Conservation (phyloP, 306 rosid species). For the Arachis stenosperma region DNA sequence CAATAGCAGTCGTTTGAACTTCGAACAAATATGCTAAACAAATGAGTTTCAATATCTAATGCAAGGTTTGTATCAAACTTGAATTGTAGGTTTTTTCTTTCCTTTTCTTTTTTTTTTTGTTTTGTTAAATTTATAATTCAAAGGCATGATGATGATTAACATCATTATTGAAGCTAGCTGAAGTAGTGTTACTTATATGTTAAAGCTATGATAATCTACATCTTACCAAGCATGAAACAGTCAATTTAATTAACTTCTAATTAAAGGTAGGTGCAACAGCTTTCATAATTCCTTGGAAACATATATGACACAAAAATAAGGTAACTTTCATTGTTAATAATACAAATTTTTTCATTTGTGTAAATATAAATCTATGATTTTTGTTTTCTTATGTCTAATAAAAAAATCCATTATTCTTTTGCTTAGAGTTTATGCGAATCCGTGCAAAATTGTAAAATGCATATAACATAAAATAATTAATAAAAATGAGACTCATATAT, state of each 20-base stretch:
- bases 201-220: slow-evolving; percentile 8
- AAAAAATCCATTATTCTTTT: too few relatives aligned
- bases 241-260: slow-evolving; percentile 33
- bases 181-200: slow-evolving; percentile 3
- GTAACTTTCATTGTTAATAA: too few relatives aligned
- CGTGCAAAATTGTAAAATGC: too few relatives aligned
- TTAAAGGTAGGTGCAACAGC: background rate
- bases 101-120: too few relatives aligned
- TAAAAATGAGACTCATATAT: too few relatives aligned
- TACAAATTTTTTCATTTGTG: too few relatives aligned
- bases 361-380: too few relatives aligned
- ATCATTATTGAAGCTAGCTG: slow-evolving; percentile 6
- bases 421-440: too few relatives aligned
- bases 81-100: background rate
- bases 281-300: background rate
- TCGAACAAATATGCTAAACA: slow-evolving; percentile 30
- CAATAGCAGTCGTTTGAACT: slow-evolving; percentile 29
- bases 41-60: background rate
- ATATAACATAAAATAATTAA: too few relatives aligned
- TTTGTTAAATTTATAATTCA: too few relatives aligned
- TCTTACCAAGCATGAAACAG: slow-evolving; percentile 14
- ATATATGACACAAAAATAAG: too few relatives aligned
- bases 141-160: background rate
- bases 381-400: too few relatives aligned
- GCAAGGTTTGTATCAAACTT: slow-evolving; percentile 4